Base-by-base conservation (phyloP, 495 filamentous ascomycete genomes). In the Aspergillus cristatus region DNA sequence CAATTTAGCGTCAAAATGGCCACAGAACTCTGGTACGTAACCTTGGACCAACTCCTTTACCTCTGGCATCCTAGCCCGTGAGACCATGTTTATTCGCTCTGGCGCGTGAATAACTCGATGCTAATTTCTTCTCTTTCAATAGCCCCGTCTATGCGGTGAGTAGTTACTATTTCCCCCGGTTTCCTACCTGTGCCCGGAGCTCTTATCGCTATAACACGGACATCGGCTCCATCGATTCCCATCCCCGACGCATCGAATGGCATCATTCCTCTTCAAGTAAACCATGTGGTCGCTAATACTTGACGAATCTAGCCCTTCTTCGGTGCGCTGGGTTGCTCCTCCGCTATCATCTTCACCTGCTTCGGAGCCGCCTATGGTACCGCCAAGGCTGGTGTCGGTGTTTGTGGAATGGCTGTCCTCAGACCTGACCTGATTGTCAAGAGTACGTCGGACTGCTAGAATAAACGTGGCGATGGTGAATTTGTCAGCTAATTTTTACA, bases 91-190 rank as follows among this genome's bases (percentile, higher is more conserved):
- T 24, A 40, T 53, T 50, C 53, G 43, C 40, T 50, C 54, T 48
- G 53, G 35, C 33, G 45, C 40, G 24, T 25, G 17, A 29, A 39
- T 44, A 34, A 38, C 16, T 28, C 37, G 14, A 4, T 43, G 25
- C 26, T 41, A 48, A 41, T 20, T 29, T 40, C 0, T 34, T 28
- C 25, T 32, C 36, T 47, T 35, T 12, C 20, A 52, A 50, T 53
- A 98, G 91, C 71, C 91, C 91, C 68, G 90, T 94, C 51, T 98
- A 98, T 75, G 90, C 91, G 72, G 91, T 98, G 70, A 84, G 90
- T 96, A 61, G 47, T 30, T 12, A n/a, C 12, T 30, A 4, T n/a
- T 6, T n/a, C n/a, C 11, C 28, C 28, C n/a, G 5, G 28, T 30
- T 30, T 30, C 20, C 8, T 24, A 4, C 20, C 20, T 24, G 4